Evolutionary conservation across 192 early-diverging fungal genomes (phyloP), one percentile per base, ranked within the genome.

Genomic region (Podila epigama): DNA sequence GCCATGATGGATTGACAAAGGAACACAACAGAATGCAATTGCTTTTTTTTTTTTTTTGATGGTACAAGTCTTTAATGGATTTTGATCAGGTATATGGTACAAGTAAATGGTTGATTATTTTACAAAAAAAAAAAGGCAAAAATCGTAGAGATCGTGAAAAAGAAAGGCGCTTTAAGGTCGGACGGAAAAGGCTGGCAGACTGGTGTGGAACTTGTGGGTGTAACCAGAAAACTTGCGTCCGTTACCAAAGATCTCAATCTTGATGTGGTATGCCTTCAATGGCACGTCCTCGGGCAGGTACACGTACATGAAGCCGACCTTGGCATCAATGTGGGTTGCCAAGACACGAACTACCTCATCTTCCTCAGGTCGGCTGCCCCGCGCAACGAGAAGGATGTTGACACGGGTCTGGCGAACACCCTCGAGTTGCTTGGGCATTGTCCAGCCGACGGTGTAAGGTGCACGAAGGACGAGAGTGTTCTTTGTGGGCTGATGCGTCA

Each of bases 151-250:
- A 33, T 54, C 29, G 25, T 32, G 15, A 29, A 22, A 52, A 27
- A 27, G 13, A 28, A 54, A 15, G 28, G 20, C 15, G 15, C 40
- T 66, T 62, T 51, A 75, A 29, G 32, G 20, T 18, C 73, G 53
- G 27, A 53, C 12, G 1, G 66, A 68, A 51, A 77, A 77, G 31
- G 73, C 73, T 15, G 73, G 73, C 37, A 77, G 35, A 42, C 66
- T 77, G 22, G 73, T 77, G 20, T 28, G 22, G 51, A 77, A 77
- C 22, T 27, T n/a, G 56, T 68, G 60, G 13, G 73, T 77, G 55
- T 64, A 68, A 7, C 73, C 73, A 20, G 61, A 63, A 51, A 77
- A 77, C 73, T 77, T 77, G 66, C 73, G 66, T 31, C 73, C 73
- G 28, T 68, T 77, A 42, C 73, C 73, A 25, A 77, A 41, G 54